Base-by-base conservation (phyloP, 441 rosid genomes). In the Arabidopsis lyrata region DNA sequence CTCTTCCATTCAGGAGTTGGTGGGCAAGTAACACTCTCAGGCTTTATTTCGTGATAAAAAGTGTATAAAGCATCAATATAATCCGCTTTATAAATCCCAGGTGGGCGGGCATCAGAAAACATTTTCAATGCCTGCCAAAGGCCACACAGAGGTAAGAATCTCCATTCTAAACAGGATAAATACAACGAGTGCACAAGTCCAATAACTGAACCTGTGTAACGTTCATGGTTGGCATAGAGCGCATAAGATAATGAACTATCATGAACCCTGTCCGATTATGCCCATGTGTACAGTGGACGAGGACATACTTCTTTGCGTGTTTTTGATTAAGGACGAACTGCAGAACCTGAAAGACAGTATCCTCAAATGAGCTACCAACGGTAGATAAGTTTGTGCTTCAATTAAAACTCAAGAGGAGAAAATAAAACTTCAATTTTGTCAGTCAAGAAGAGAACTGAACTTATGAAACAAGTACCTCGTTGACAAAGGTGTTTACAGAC, bases 241-340 rank as follows among this genome's bases (percentile, higher is more conserved):
- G 96, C 98, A 96, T 88, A 47, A 96, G 90, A 82, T 86, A 93
- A 77, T 96, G 97, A 53, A 92, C 86, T 60, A 93, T 90, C 99
- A 96, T 96, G 73, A 84, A 96, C 70, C 99, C 98, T 7, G 99
- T 96, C 31, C 99, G 95, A 66, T 96, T 93, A 79, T 92, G 96
- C 54, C 99, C 99, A 81, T 96, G 99, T 0, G 99, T 96, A 78
- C 99, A 96, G 78, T 96, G 99, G 78, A 96, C 99, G 35, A 96
- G 94, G 56, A 96, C 79, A 66, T 78, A 82, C 79, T 90, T 90
- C 86, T 88, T 93, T 16, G 91, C 34, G 52, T 77, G 85, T 79
- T 90, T 93, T 77, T 86, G 97, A 66, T 81, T 86, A 64, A 42
- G 24, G 31, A 88, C 45, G 79, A 95, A 95, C 35, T 89, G 97